phyloP scores from a whole-genome alignment of 768 basidiomycete genomes.

The Collybia sordida region DNA sequence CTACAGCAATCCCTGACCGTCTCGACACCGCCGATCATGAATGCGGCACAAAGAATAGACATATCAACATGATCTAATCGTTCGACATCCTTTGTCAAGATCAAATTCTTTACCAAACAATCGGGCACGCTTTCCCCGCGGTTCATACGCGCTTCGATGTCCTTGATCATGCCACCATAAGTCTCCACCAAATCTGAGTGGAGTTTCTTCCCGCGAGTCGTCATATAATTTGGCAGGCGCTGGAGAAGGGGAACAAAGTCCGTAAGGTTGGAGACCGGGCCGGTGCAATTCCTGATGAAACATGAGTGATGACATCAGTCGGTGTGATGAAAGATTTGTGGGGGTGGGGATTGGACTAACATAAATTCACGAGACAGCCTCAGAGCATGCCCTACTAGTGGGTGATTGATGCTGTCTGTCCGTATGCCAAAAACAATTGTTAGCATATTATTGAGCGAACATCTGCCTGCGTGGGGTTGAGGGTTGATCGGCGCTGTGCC shows the following conservation, averaged over 20 bases:
- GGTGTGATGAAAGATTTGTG: background rate
- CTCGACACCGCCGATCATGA: constrained; percentile 47
- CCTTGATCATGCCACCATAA: constrained; percentile 37
- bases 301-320: constrained; percentile 3
- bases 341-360: constrained; percentile 21
- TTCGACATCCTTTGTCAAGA: constrained; percentile 32
- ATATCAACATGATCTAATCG: constrained; percentile 37
- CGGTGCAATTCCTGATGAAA: constrained; percentile 34
- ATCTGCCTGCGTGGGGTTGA: constrained; percentile 37
- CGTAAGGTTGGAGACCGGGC: constrained; percentile 42
- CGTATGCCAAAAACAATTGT: constrained; percentile 41
- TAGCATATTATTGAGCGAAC: constrained; percentile 44
- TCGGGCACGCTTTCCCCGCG: constrained; percentile 38
- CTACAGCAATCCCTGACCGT: constrained; percentile 24
- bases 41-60: constrained; percentile 37
- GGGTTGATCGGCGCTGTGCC: constrained; percentile 37
- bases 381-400: constrained; percentile 34
- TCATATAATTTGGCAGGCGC: constrained; percentile 35
- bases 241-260: constrained; percentile 47
- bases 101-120: constrained; percentile 39
- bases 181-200: constrained; percentile 35
- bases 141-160: constrained; percentile 34
- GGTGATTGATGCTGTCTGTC: constrained; percentile 35
- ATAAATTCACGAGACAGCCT: constrained; percentile 44
- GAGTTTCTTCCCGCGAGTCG: constrained; percentile 35